A percentile compares a stretch with the other conserved stretches of the same genome.
These are phyloP conservation scores for Candida caryicola DNA, from an alignment of 805 yeast species.

Conservation along the genomic window DNA sequence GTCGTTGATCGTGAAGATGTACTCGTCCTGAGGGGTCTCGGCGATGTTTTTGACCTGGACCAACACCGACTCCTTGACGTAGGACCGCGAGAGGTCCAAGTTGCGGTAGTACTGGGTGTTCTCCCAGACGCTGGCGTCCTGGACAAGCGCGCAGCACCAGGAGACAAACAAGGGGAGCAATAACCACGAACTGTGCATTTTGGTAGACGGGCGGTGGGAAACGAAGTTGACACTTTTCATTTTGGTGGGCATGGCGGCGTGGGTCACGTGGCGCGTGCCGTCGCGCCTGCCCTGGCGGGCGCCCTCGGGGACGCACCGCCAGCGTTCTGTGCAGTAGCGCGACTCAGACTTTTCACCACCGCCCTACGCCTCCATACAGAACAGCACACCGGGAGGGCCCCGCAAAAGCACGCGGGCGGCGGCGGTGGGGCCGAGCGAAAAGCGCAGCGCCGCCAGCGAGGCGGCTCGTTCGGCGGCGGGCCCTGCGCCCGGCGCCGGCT, in stretches of 20 bases:
- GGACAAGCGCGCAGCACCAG: slow-evolving; percentile 1
- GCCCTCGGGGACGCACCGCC: no score
- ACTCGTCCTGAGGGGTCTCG: slow-evolving; percentile 49
- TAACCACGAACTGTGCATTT: background rate
- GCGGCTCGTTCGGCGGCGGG: no score
- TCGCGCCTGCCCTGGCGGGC: no score
- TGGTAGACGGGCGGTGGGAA: background rate
- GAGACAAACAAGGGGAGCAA: background rate
- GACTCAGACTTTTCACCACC: no score
- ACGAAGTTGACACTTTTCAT: background rate
- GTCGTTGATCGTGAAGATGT: slow-evolving; percentile 53
- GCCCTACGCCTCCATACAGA: no score
- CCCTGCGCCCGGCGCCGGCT: no score
- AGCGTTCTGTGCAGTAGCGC: no score
- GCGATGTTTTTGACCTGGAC: slow-evolving; percentile 60
- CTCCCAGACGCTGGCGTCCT: slow-evolving; percentile 39
- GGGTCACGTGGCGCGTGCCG: background rate
- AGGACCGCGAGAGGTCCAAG: slow-evolving; percentile 65
- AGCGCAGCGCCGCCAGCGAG: no score
- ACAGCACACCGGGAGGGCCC: no score
- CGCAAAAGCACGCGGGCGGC: no score
- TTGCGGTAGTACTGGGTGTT: slow-evolving; percentile 55
- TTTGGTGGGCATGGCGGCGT: background rate
- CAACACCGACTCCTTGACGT: slow-evolving; percentile 58
- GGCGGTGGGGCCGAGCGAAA: no score